Evolutionary conservation across 2,329 filamentous ascomycete species (phyloP), one percentile per base, ranked within the genome.

Genomic region (Shiraia sp.): DNA sequence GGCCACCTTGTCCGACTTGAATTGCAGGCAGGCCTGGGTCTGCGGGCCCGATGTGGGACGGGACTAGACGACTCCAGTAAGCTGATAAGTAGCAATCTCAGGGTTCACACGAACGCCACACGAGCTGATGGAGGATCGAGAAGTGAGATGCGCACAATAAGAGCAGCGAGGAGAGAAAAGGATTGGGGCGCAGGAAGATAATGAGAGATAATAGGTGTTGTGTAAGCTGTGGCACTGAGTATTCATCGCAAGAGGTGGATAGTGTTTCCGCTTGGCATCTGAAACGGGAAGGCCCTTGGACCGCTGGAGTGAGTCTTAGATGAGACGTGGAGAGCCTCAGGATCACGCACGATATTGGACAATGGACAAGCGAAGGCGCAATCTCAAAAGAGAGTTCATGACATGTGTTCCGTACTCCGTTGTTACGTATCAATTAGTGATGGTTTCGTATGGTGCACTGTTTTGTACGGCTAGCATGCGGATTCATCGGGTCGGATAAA

Each of bases 241-340:
- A 15, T 13, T 25, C n/a, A 8, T 14, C 24, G 13, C 35, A 30
- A 23, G 26, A 37, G 27, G n/a, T 16, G 28, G 40, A 50, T 45
- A 33, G 47, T 42, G 50, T 53, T 54, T 49, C 47, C 43, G 25
- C 55, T 55, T 51, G 53, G 53, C 53, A 30, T 24, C 36, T 58
- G 55, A 58, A 60, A 60, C 57, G 47, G 49, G 53, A 49, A 57
- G 55, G 49, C 45, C 32, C 36, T 34, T 45, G 49, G 49, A 43
- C 45, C 42, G 33, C 46, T 34, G 36, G 37, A 36, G 44, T 54
- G 53, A 52, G 42, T 49, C 45, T 52, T 17, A 50, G 42, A 39
- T 59, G 56, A 47, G 51, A 60, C 57, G 48, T 24, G 47, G 31
- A 36, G 32, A 51, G 53, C 57, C 48, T 55, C 57, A 59, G 41